Evolutionary conservation across 306 rosid species (phyloP).

Genomic region (Citrullus amarus): DNA sequence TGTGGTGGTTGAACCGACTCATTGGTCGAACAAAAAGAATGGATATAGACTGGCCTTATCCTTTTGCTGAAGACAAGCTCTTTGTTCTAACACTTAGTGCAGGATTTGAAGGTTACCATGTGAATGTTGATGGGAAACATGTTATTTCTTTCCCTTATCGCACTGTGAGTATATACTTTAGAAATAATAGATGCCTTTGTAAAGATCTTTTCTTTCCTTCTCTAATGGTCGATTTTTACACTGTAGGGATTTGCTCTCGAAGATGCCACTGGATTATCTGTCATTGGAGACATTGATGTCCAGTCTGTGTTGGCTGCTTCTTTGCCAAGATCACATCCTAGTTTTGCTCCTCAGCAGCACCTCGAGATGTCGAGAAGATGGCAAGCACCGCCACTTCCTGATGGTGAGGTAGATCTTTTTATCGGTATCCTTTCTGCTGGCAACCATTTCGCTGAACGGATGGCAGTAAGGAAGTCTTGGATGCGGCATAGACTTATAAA

Average conservation of each 20-base stretch:
- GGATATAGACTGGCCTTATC: conserved; percentile 77
- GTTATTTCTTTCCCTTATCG: conserved; percentile 84
- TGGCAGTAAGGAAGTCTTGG: conserved; percentile 97
- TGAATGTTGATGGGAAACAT: conserved; percentile 90
- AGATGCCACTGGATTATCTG: conserved; percentile 81
- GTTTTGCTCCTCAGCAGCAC: conserved; percentile 55
- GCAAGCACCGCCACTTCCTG: conserved; percentile 55
- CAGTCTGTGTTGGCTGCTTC: conserved; percentile 75
- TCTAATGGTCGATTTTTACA: not conserved
- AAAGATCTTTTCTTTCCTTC: not conserved
- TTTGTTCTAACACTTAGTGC: conserved; percentile 89
- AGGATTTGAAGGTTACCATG: conserved; percentile 90
- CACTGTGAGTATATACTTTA: conserved; percentile 49
- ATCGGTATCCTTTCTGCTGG: conserved; percentile 96
- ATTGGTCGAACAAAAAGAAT: conserved; percentile 71
- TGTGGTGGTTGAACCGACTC: conserved; percentile 79
- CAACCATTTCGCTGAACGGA: conserved; percentile 89
- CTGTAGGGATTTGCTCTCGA: conserved; percentile 85
- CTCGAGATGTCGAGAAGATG: conserved; percentile 69
- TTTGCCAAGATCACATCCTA: conserved; percentile 80
- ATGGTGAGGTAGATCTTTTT: conserved; percentile 46
- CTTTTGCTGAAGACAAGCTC: conserved; percentile 62
- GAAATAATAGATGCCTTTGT: conserved; percentile 10
- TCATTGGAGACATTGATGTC: conserved; percentile 60
- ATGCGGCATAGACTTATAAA: conserved; percentile 66